Percentiles rank a stretch among this genome's conserved stretches.
These are phyloP conservation scores for Lachnellula willkommii DNA, from an alignment of 2,329 filamentous ascomycete genomes.

Conservation along the genomic window DNA sequence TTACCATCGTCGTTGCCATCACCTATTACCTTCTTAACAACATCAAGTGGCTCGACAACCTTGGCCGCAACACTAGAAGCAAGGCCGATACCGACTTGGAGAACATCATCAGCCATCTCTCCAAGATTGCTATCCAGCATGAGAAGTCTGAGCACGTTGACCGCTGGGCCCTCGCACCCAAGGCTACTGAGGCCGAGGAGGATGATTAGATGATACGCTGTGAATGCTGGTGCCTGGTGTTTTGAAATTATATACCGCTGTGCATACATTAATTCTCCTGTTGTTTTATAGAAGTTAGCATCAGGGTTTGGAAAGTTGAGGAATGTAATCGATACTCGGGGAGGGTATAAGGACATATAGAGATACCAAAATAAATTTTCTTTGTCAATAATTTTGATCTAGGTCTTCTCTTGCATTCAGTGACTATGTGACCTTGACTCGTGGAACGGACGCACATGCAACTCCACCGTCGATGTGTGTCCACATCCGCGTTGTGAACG, in stretches of 20 bases:
- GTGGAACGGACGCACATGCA: no score
- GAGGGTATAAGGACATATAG: background rate
- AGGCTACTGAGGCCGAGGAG: constrained; percentile 29
- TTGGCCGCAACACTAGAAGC: constrained; percentile 58
- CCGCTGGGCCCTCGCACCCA: constrained; percentile 25
- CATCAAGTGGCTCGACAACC: constrained; percentile 53
- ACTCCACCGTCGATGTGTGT: no score
- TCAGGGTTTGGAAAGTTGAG: background rate
- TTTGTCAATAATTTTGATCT: background rate
- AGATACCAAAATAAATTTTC: constrained; percentile 2
- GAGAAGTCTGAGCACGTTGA: constrained; percentile 43
- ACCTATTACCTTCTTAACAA: constrained; percentile 59
- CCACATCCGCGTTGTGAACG: no score
- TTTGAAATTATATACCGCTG: background rate
- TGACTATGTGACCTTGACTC: no score
- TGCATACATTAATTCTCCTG: background rate
- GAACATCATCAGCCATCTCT: constrained; percentile 60
- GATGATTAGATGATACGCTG: constrained; percentile 26
- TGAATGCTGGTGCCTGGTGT: background rate
- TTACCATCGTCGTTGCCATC: constrained; percentile 60
- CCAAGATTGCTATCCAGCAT: constrained; percentile 58
- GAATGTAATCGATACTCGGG: background rate
- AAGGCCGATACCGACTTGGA: constrained; percentile 59
- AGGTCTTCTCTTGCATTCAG: no score
- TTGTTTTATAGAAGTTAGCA: background rate